phyloP scores from a whole-genome alignment of 2,329 filamentous ascomycete species.

The Beauveria medogensis region DNA sequence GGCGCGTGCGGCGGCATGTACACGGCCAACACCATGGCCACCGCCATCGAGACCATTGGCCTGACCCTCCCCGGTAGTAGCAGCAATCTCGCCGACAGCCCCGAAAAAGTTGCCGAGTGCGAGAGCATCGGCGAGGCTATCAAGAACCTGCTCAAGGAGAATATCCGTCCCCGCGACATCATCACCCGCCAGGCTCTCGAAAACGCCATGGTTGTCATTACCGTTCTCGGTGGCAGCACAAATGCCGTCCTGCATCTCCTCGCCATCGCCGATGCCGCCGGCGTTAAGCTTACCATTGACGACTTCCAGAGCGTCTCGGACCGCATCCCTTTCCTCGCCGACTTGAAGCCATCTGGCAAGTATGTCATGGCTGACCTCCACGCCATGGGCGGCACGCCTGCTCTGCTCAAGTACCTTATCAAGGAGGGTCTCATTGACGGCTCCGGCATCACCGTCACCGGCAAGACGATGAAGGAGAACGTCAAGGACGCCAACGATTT shows the following conservation, averaged over 20 bases:
- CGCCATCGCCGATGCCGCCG: constrained; percentile 74
- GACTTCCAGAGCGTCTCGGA: constrained; percentile 81
- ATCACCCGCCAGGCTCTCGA: constrained; percentile 75
- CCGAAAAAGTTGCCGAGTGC: constrained; percentile 66
- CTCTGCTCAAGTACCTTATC: constrained; percentile 79
- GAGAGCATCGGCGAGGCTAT: constrained; percentile 63
- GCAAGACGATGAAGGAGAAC: constrained; percentile 83
- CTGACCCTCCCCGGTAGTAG: constrained; percentile 76
- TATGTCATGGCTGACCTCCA: constrained; percentile 81
- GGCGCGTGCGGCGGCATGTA: constrained; percentile 78
- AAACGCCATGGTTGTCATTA: constrained; percentile 77
- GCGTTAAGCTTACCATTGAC: constrained; percentile 74
- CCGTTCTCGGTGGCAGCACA: constrained; percentile 75
- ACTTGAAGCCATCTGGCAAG: constrained; percentile 78
- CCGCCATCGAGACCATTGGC: constrained; percentile 74
- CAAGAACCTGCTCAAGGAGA: constrained; percentile 64
- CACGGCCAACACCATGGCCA: constrained; percentile 81
- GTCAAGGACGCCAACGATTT: constrained; percentile 67
- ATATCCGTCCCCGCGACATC: constrained; percentile 71
- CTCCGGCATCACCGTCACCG: constrained; percentile 73
- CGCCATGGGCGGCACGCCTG: constrained; percentile 79
- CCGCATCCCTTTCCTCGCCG: constrained; percentile 69
- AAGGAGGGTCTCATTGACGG: constrained; percentile 78
- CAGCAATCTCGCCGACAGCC: constrained; percentile 68
- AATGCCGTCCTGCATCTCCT: constrained; percentile 81